Evolutionary conservation across 305 asterid species (phyloP).

Genomic region (Coffea humblotiana): DNA sequence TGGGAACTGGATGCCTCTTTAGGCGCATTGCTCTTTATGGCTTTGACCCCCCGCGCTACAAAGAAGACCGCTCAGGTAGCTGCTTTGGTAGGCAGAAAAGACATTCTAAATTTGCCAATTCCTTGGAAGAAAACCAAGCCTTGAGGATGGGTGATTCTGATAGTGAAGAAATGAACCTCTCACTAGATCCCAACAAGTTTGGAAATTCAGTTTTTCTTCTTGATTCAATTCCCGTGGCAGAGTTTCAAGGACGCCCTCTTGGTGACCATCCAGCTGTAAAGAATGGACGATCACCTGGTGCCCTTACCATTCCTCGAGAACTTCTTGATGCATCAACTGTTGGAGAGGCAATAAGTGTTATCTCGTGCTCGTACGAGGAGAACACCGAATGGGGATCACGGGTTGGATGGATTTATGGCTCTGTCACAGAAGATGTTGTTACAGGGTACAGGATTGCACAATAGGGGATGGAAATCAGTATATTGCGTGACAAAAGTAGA

Average conservation of each 20-base stretch:
- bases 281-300: conserved; percentile 84
- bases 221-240: conserved; percentile 86
- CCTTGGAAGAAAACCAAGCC: conserved; percentile 69
- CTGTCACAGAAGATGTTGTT: conserved; percentile 91
- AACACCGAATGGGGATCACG: conserved; percentile 94
- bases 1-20: conserved; percentile 43
- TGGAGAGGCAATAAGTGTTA: conserved; percentile 86
- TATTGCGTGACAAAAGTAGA: conserved; percentile 90
- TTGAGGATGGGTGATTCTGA: conserved; percentile 77
- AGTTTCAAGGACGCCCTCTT: conserved; percentile 84
- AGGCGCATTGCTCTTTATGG: conserved; percentile 42
- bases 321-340: conserved; percentile 84
- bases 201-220: conserved; percentile 76
- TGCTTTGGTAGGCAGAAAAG: conserved; percentile 56
- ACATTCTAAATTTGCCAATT: conserved; percentile 37
- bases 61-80: conserved; percentile 58
- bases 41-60: conserved; percentile 48
- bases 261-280: conserved; percentile 87
- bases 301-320: conserved; percentile 75
- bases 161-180: conserved; percentile 66
- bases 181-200: conserved; percentile 70
- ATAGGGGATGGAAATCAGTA: conserved; percentile 84
- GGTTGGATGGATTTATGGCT: conserved; percentile 94
- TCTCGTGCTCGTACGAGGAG: conserved; percentile 92
- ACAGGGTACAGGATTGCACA: conserved; percentile 94